Evolutionary conservation across 371 early-diverging fungal species (phyloP), one percentile per base, ranked within the genome.

Genomic region (Gilbertella persicaria): DNA sequence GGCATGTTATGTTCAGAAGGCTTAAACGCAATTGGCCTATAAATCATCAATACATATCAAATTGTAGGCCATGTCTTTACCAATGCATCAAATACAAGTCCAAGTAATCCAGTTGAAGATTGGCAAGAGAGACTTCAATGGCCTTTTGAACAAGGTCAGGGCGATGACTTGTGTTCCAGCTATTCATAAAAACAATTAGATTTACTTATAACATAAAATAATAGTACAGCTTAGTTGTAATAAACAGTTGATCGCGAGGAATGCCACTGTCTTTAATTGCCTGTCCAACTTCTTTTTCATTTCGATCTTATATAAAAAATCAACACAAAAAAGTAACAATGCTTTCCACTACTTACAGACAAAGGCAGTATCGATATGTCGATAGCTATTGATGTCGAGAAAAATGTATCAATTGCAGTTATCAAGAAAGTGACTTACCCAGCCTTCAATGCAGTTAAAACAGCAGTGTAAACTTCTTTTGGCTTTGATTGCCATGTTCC

Each of bases 1-100:
- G 63, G 71, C 1, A 62, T 20, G 12, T 21, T 45, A 5, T 55
- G 50, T n/a, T 62, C 47, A 0, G 56, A 51, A 7, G 61, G 54
- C 25, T 53, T 49, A 29, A 76, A 74, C 20, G 68, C 73, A 29
- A 70, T 50, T 7, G 64, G 71, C 71, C 73, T 73, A 26, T 40
- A 36, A 2, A 30, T 38, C 7, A 28, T 20, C 24, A 2, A 14
- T 35, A 17, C 29, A 33, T 10, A 42, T n/a, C 16, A 48, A 26
- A 41, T 58, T 44, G 13, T 17, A n/a, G 5, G 7, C 3, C 12
- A 37, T 40, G n/a, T 4, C 28, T 8, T 23, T 87, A 91, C 73
- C 74, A 74, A 41, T 78, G 78, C 66, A 78, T 71, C 23, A 78
- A 51, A 58, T 87, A 90, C 24, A 91, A 69, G 66, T 92, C 92